Evolutionary conservation across 2,329 filamentous ascomycete species (phyloP).

Genomic region (Mycosphaerella sp.): DNA sequence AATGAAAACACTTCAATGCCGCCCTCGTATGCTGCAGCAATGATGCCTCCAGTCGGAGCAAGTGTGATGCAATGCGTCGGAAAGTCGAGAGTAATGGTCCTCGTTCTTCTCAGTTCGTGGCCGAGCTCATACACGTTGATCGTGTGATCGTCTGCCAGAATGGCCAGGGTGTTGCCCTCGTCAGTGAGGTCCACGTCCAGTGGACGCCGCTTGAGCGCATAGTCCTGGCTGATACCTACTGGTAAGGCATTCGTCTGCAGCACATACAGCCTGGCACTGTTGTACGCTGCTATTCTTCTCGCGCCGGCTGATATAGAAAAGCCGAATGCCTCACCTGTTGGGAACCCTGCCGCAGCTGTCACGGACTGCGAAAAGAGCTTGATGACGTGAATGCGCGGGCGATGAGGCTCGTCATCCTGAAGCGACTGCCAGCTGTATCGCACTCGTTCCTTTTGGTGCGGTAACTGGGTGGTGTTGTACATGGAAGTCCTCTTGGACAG

Average conservation of each 20-base stretch:
- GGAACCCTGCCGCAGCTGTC: slow-evolving; percentile 66
- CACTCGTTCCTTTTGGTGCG: slow-evolving; percentile 30
- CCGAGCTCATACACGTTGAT: slow-evolving; percentile 73
- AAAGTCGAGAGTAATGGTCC: slow-evolving; percentile 70
- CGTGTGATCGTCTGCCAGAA: slow-evolving; percentile 74
- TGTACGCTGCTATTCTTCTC: slow-evolving; percentile 70
- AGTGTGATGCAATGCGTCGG: slow-evolving; percentile 71
- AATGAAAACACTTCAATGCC: slow-evolving; percentile 80
- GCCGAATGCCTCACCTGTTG: slow-evolving; percentile 67
- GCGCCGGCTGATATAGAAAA: slow-evolving; percentile 74
- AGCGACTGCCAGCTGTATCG: slow-evolving; percentile 37
- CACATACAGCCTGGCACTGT: slow-evolving; percentile 77
- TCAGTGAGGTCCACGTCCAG: slow-evolving; percentile 72
- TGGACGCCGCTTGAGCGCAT: slow-evolving; percentile 72
- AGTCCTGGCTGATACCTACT: slow-evolving; percentile 59
- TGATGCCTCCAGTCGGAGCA: slow-evolving; percentile 70
- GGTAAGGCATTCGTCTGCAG: slow-evolving; percentile 59
- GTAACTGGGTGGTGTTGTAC: slow-evolving; percentile 27
- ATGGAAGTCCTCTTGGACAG: slow-evolving; percentile 19
- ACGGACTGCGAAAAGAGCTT: slow-evolving; percentile 78
- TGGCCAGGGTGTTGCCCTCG: slow-evolving; percentile 66
- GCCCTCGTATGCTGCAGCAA: slow-evolving; percentile 81
- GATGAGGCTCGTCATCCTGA: slow-evolving; percentile 34
- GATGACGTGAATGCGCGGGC: slow-evolving; percentile 48
- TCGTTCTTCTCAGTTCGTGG: slow-evolving; percentile 53